Base-by-base conservation (phyloP, 805 yeast genomes). In the Jamesozyma jinghongensis region DNA sequence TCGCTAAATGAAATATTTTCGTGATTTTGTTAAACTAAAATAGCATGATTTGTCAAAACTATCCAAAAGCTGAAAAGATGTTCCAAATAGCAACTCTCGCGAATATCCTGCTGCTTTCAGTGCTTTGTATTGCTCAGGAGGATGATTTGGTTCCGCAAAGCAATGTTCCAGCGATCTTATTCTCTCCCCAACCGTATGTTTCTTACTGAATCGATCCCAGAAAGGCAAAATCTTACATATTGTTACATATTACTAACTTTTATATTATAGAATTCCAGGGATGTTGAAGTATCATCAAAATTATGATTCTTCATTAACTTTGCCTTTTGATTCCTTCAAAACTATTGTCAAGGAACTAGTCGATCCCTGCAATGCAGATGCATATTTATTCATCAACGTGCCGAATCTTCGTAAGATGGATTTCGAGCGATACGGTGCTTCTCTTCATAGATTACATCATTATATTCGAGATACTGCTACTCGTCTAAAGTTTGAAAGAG, bases 381-480 rank as follows among this genome's bases (percentile, higher is more conserved):
- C 79, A 0, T 79, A 77, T 47, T 55, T 81, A 3, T 57, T 80
- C 25, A 68, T 78, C 2, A 65, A 70, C 44, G 71, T 73, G 40
- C 81, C 81, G 3, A 79, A 79, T 2, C 52, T 78, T 40, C 53
- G 57, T 5, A 56, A 68, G 32, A 59, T 66, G 18, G 82, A 78
- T 52, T 69, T 75, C 26, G 56, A 59, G 19, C 41, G 65, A 28
- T 67, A 67, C 45, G 65, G 59, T 11, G 51, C 54, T 12, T 51
- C 58, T 13, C 77, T 79, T 66, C 67, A 65, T 2, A 66, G 70
- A 43, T 46, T 81, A 4, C 66, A 79, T 43, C 67, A 71, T 32
- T 73, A 75, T 51, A 53, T 78, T 45, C 59, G 68, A 18, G 63
- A 69, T 54, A 66, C 84, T n/a, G 79, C 87, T 4, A 75, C 85